Evolutionary conservation across 2,329 filamentous ascomycete species (phyloP).

Genomic region (Xylariales sp.): DNA sequence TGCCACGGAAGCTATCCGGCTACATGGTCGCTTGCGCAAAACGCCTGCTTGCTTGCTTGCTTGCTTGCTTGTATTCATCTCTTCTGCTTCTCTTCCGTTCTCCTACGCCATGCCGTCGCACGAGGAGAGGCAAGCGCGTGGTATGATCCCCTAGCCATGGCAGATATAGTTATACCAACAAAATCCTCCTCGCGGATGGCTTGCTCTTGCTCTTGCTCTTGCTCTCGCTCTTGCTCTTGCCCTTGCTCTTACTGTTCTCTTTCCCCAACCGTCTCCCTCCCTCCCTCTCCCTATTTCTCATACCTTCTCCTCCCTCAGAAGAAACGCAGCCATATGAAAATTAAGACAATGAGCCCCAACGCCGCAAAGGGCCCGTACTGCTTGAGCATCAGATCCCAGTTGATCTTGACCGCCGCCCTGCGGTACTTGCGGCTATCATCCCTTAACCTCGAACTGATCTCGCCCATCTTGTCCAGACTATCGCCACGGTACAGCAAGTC

Average conservation of each 20-base stretch:
- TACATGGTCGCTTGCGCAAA: too few species aligned
- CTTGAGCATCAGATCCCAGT: slow-evolving; percentile 94
- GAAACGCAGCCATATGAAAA: slow-evolving; percentile 92
- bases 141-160: too few species aligned
- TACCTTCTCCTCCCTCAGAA: slow-evolving; percentile 51
- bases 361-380: slow-evolving; percentile 92
- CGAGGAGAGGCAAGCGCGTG: too few species aligned
- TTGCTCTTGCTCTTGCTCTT: too few species aligned
- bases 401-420: slow-evolving; percentile 88
- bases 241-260: not conserved
- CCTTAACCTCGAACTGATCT: slow-evolving; percentile 78
- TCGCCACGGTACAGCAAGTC: slow-evolving; percentile 93
- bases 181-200: too few species aligned
- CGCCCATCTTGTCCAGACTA: slow-evolving; percentile 92
- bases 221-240: too few species aligned
- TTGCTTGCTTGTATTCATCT: too few species aligned
- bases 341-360: slow-evolving; percentile 73
- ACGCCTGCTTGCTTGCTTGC: too few species aligned
- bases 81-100: too few species aligned
- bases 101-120: too few species aligned
- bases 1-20: too few species aligned
- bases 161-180: too few species aligned
- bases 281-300: not conserved
- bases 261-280: not conserved
- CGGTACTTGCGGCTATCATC: slow-evolving; percentile 96